These are phyloP conservation scores for Lithospermum erythrorhizon DNA, from an alignment of 257 asterid genomes.

Conservation along the genomic window DNA sequence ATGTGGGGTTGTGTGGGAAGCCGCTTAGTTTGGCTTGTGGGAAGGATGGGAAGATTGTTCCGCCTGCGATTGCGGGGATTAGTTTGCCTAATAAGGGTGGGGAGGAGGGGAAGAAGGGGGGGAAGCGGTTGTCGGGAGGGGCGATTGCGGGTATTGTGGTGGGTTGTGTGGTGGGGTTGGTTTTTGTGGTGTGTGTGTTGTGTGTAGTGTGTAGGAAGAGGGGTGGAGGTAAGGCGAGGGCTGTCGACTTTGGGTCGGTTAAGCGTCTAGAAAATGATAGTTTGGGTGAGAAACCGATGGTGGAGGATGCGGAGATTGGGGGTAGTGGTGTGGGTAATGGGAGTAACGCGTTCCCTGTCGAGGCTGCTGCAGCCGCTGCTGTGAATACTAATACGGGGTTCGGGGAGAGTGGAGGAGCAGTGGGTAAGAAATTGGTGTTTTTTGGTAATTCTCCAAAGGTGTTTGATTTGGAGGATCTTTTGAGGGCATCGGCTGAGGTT, in stretches of 20 bases:
- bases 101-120: conserved; percentile 12
- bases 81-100: conserved; percentile 7
- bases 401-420: conserved; percentile 8
- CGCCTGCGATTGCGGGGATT: conserved; percentile 24
- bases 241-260: conserved; percentile 37
- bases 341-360: conserved; percentile 12
- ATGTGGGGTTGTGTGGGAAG: conserved; percentile 40
- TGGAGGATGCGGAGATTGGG: conserved; percentile 13
- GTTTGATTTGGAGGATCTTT: conserved; percentile 22
- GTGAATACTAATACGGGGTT: conserved; percentile 8
- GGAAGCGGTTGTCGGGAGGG: conserved; percentile 51
- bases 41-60: conserved; percentile 20
- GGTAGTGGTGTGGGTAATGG: conserved; percentile 20
- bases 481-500: conserved; percentile 21
- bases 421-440: conserved; percentile 16
- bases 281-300: conserved; percentile 26
- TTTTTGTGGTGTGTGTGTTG: conserved; percentile 36
- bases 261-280: conserved; percentile 42
- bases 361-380: conserved; percentile 13
- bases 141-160: conserved; percentile 74
- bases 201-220: conserved; percentile 54
- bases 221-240: conserved; percentile 38
- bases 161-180: conserved; percentile 55
- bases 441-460: conserved; percentile 8
- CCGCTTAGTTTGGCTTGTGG: conserved; percentile 28